Percentiles rank a stretch among this genome's conserved stretches.
Evolutionary conservation across 2,329 filamentous ascomycete genomes (phyloP).

Genomic region (Xylaria sp.): DNA sequence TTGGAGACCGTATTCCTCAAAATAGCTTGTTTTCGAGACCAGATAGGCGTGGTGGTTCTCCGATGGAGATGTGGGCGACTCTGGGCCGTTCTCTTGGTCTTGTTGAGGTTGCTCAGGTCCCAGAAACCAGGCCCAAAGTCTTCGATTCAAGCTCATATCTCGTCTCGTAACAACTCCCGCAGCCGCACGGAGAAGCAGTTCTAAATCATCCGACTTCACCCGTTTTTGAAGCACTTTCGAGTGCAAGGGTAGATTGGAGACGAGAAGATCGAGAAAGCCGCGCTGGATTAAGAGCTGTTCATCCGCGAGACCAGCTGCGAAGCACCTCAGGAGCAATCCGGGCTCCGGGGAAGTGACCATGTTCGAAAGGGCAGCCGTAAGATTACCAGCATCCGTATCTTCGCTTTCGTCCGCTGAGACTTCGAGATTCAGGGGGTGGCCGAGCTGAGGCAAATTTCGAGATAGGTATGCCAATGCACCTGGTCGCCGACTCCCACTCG

Average conservation of each 20-base stretch:
- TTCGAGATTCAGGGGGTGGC: slow-evolving; percentile 52
- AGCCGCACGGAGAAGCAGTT: slow-evolving; percentile 83
- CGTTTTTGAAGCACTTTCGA: slow-evolving; percentile 81
- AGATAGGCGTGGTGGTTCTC: slow-evolving; percentile 59
- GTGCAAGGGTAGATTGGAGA: slow-evolving; percentile 87
- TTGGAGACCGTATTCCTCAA: slow-evolving; percentile 80
- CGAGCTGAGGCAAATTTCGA: slow-evolving; percentile 80
- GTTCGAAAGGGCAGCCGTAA: slow-evolving; percentile 66
- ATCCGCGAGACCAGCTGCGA: slow-evolving; percentile 88
- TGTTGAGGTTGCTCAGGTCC: slow-evolving; percentile 72
- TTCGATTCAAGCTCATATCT: slow-evolving; percentile 96
- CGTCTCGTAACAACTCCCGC: slow-evolving; percentile 86
- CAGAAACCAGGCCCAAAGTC: slow-evolving; percentile 96
- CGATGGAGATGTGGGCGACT: slow-evolving; percentile 57
- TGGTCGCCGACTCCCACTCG: slow-evolving; percentile 82
- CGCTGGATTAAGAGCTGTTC: slow-evolving; percentile 91
- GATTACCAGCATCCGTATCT: slow-evolving; percentile 53
- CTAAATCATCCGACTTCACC: slow-evolving; percentile 78
- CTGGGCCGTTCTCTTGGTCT: slow-evolving; percentile 59
- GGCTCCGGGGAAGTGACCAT: slow-evolving; percentile 90
- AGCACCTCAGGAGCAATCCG: slow-evolving; percentile 87
- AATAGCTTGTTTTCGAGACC: slow-evolving; percentile 78
- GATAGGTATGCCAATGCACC: slow-evolving; percentile 89
- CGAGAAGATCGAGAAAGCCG: slow-evolving; percentile 91
- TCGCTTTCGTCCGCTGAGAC: slow-evolving; percentile 48